phyloP scores from a whole-genome alignment of 2,329 filamentous ascomycete genomes.

The Mycosphaerella sp. region DNA sequence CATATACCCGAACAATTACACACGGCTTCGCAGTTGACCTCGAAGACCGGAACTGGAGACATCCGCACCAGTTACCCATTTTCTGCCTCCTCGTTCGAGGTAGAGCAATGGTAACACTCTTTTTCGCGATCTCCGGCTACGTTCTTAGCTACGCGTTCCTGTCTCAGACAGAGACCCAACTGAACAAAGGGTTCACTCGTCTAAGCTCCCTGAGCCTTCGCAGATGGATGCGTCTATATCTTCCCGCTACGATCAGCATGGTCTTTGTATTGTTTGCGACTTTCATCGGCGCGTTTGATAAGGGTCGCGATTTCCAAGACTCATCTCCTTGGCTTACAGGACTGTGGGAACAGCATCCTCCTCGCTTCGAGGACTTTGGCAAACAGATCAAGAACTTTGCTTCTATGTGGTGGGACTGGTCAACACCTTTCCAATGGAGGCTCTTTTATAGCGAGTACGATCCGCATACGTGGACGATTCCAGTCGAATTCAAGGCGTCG shows the following conservation, averaged over 20 bases:
- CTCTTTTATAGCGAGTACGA: conserved; percentile 9
- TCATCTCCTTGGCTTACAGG: conserved; percentile 7
- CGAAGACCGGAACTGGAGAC: neutral
- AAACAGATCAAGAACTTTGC: conserved; percentile 5
- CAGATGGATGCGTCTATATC: conserved; percentile 13
- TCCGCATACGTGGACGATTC: conserved; percentile 17
- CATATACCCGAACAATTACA: conserved; percentile 12
- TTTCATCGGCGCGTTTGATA: conserved; percentile 12
- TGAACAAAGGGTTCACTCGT: neutral
- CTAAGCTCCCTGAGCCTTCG: conserved; percentile 11
- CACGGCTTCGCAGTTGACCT: conserved; percentile 1
- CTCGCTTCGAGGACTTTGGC: neutral
- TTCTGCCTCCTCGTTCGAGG: conserved; percentile 15
- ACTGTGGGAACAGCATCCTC: conserved; percentile 17
- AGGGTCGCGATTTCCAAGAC: conserved; percentile 5
- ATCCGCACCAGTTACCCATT: conserved; percentile 15
- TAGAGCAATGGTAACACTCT: conserved; percentile 18
- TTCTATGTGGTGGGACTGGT: conserved; percentile 11
- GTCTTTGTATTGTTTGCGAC: conserved; percentile 9
- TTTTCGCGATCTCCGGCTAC: conserved; percentile 19
- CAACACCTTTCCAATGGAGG: conserved; percentile 10
- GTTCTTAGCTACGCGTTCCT: conserved; percentile 14
- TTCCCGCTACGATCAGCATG: conserved; percentile 16
- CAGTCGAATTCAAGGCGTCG: conserved; percentile 11
- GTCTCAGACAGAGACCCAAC: neutral